Evolutionary conservation across 1,284 basidiomycete species (phyloP).

Genomic region (Sporisorium reilianum): DNA sequence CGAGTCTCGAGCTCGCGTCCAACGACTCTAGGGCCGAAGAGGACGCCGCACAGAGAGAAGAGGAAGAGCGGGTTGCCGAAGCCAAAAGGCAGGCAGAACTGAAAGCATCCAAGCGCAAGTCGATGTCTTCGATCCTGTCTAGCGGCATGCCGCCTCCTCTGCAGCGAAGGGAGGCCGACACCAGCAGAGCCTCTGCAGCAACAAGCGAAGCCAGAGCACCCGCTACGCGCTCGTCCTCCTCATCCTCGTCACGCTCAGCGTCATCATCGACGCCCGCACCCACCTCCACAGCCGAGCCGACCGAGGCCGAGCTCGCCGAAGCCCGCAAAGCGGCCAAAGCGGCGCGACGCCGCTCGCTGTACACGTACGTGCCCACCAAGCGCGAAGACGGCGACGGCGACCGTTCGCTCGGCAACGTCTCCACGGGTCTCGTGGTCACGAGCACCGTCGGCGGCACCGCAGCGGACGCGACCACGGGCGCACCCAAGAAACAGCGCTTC

Average conservation of each 20-base stretch:
- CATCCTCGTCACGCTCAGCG: background rate
- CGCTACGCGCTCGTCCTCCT: background rate
- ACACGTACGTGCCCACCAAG: conserved; percentile 44
- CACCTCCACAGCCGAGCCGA: background rate
- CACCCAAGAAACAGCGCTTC: conserved; percentile 28
- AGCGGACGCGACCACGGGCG: background rate
- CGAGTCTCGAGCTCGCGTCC: conserved; percentile 19
- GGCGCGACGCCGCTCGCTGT: conserved; percentile 51
- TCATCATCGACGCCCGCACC: background rate
- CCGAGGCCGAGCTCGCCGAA: conserved; percentile 26
- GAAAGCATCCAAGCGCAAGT: conserved; percentile 41
- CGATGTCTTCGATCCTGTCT: conserved; percentile 38
- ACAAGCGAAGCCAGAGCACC: conserved; percentile 9
- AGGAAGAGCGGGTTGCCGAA: conserved; percentile 30
- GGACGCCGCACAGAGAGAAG: conserved; percentile 31
- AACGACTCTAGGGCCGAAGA: conserved; percentile 19
- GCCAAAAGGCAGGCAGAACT: conserved; percentile 37
- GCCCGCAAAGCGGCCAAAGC: conserved; percentile 41
- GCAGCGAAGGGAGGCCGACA: conserved; percentile 16
- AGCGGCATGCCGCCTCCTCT: conserved; percentile 39
- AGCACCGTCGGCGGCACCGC: background rate
- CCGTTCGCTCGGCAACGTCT: conserved; percentile 40
- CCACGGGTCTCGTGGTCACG: conserved; percentile 22
- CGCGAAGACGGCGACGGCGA: conserved; percentile 43
- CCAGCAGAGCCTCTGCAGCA: too few relatives aligned